Conservation (phyloP, 495 filamentous ascomycete genomes). For the Penicillium samsonianum region DNA sequence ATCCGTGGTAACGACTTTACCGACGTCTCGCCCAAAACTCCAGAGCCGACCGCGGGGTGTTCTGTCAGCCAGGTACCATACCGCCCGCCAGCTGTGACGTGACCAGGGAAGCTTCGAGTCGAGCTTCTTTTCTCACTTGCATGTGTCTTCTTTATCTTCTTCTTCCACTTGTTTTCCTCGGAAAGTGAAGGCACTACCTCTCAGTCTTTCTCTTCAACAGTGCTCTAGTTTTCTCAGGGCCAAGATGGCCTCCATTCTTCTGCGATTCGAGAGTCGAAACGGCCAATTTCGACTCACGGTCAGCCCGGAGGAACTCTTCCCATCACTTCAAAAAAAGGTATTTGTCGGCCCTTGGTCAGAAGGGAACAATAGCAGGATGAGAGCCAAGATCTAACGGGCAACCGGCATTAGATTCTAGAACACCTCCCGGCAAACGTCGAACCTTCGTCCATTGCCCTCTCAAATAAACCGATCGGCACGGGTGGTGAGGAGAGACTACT, state of each 20-base stretch:
- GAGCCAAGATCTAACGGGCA: constrained; percentile 7
- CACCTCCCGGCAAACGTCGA: constrained; percentile 70
- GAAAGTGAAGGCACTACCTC: not conserved
- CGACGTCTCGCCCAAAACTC: not conserved
- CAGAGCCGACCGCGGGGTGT: not conserved
- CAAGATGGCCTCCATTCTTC: constrained; percentile 49
- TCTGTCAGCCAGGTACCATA: constrained; percentile 17
- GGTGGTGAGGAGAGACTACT: constrained; percentile 73
- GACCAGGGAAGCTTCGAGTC: constrained; percentile 21
- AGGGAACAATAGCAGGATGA: not conserved
- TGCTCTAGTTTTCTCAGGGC: not conserved
- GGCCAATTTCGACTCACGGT: constrained; percentile 57
- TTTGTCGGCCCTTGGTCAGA: not conserved
- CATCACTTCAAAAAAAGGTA: constrained; percentile 48
- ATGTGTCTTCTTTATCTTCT: constrained; percentile 16
- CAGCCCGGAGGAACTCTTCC: constrained; percentile 48
- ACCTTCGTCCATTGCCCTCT: constrained; percentile 72
- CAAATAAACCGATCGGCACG: constrained; percentile 73
- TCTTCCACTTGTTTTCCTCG: not conserved
- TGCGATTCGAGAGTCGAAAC: constrained; percentile 58
- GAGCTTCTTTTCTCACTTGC: constrained; percentile 10
- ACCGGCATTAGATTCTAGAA: constrained; percentile 54
- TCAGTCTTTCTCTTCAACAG: not conserved
- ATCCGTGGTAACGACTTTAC: constrained; percentile 1
- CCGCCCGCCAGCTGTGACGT: constrained; percentile 32